Base-by-base conservation (phyloP, 768 basidiomycete genomes). In the Collybia nuda region DNA sequence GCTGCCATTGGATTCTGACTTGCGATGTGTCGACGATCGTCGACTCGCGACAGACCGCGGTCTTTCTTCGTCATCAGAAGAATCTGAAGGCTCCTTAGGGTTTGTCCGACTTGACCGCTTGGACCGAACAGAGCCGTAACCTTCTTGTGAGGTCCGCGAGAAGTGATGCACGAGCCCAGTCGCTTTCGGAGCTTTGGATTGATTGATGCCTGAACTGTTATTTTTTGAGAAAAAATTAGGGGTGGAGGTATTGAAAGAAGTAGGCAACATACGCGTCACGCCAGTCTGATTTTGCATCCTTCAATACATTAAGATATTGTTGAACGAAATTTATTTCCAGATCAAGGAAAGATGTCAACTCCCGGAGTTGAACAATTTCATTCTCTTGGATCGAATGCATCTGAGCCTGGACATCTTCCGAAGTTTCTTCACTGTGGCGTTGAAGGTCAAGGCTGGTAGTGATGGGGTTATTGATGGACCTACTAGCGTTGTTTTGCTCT, bases 311-410 rank as follows among this genome's bases (percentile, higher is more conserved):
- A 15, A 84, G 67, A 59, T 90, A 89, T 52, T 87, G 80, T 53
- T 80, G 78, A 15, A 85, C 85, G 58, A 85, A 95, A 44, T 83
- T 82, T 40, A 87, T 67, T 57, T 96, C 86, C 9, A 81, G 68
- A 43, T 93, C 85, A 28, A 97, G 70, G 60, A 95, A 81, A 4
- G 70, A 66, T 2, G 82, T 81, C 26, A 97, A 73, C 36, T 88
- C 90, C 28, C 79, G 80, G 5, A 89, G 71, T 56, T 93, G 88
- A 23, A 74, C 69, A 22, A 81, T 72, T 61, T 96, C 93, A 45
- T 85, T 84, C 54, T 91, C 86, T 61, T 92, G 89, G 42, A 97
- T 87, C 0, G 76, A 77, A 44, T 81, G 79, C 78, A 95, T 91
- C 32, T 88, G 82, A 2, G 77, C 77, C n/a, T 84, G 86, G 0